A percentile compares a stretch with the other conserved stretches of the same genome.
These are phyloP conservation scores for Penicillium expansum DNA, from an alignment of 2,329 filamentous ascomycete genomes.

Conservation along the genomic window DNA sequence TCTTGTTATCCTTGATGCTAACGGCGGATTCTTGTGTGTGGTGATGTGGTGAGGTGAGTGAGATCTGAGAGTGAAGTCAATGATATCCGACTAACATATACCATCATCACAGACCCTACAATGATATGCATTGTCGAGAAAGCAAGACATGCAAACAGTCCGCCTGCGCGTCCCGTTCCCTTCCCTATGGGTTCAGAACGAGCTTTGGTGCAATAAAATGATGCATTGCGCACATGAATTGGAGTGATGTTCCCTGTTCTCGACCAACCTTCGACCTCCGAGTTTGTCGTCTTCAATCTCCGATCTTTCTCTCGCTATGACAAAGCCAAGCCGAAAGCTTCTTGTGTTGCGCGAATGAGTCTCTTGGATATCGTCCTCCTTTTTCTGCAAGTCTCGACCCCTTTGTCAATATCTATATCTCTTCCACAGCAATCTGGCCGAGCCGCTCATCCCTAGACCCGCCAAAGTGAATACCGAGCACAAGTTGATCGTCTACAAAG, in stretches of 20 bases:
- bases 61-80: neutral
- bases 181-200: neutral
- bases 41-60: neutral
- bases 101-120: neutral
- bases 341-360: no score
- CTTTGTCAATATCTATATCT: neutral
- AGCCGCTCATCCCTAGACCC: neutral
- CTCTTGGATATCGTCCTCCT: no score
- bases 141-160: neutral
- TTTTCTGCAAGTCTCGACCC: no score
- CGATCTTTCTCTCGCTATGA: neutral
- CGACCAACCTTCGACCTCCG: neutral
- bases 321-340: no score
- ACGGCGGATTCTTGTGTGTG: no score
- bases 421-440: neutral
- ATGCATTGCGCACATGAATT: no score
- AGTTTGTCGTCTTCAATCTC: neutral
- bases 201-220: no score
- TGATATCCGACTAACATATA: neutral
- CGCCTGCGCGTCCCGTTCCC: neutral
- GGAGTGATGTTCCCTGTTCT: no score
- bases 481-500: neutral
- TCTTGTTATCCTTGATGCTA: neutral
- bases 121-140: neutral
- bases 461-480: neutral